Evolutionary conservation across 225 moss, liverwort and hornwort species (phyloP), one percentile per base, ranked within the genome.

Genomic region (Physcomitrellopsis africana): DNA sequence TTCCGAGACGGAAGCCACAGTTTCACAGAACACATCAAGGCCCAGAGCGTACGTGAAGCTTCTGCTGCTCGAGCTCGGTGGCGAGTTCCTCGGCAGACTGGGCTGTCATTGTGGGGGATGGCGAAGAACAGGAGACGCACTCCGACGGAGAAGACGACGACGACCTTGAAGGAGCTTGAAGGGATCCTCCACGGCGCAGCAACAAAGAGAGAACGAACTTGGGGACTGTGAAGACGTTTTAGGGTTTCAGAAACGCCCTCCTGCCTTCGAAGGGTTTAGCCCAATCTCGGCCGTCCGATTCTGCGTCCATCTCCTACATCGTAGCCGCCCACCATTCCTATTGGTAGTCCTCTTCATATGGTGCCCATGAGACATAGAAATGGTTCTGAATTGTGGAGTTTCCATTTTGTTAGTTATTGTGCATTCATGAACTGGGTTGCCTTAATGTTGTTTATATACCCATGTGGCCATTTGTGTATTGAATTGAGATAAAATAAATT

Each of bases 21-120:
- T 37, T 37, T 37, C 48, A 49, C 15, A 11, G 11, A 2, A 49
- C 7, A 8, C 3, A 14, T 24, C 59, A 51, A 41, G 8, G 13
- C 0, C 6, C 24, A 24, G 0, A 16, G 68, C 81, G 37, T 52
- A 83, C 79, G 44, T 74, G 59, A 17, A 78, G 56, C 51, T 47
- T 82, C 19, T 78, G 70, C 45, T 82, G 65, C 60, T 78, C 71
- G 20, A 83, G 56, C 75, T 83, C 71, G 14, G 70, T 75, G 42
- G 61, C 66, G 18, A 82, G 61, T 11, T 82, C 79, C 8, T 74
- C 61, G 1, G 60, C 55, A 7, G 67, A 60, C 55, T 83, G 61
- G 59, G 75, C 71, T 52, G 71, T 75, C 79, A 83, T 83, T 16
- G 45, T 66, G 70, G n/a, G 8, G 1, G 12, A 11, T 1, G 1